Evolutionary conservation across 2,329 filamentous ascomycete genomes (phyloP).

Genomic region (Cytospora mali): DNA sequence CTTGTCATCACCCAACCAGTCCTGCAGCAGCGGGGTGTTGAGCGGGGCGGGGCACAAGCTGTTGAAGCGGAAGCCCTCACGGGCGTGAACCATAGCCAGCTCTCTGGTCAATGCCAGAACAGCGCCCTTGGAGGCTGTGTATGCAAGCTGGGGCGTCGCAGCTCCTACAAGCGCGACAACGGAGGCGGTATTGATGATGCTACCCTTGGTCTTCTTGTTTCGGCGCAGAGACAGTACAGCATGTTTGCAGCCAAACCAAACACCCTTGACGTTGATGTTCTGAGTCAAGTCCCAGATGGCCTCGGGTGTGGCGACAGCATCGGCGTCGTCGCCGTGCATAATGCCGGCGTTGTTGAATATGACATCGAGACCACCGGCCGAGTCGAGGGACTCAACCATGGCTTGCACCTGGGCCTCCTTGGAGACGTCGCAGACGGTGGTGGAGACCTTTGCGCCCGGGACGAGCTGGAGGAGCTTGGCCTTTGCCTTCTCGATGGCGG

Average conservation of each 20-base stretch:
- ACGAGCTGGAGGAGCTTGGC: slow-evolving; percentile 75
- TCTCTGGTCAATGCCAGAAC: slow-evolving; percentile 89
- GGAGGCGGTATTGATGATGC: slow-evolving; percentile 90
- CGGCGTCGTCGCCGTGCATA: slow-evolving; percentile 83
- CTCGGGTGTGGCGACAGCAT: slow-evolving; percentile 83
- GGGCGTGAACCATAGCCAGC: slow-evolving; percentile 87
- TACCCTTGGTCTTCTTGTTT: slow-evolving; percentile 76
- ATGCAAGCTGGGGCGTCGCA: slow-evolving; percentile 86
- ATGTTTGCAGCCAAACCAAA: slow-evolving; percentile 96
- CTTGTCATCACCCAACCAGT: slow-evolving; percentile 88
- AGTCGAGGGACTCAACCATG: slow-evolving; percentile 73
- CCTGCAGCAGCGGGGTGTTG: slow-evolving; percentile 88
- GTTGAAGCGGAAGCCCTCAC: slow-evolving; percentile 89
- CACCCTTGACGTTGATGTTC: slow-evolving; percentile 94
- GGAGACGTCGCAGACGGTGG: slow-evolving; percentile 68
- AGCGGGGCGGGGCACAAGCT: slow-evolving; percentile 85
- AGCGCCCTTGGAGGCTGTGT: slow-evolving; percentile 92
- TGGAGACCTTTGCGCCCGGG: slow-evolving; percentile 51
- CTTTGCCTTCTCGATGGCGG: slow-evolving; percentile 75
- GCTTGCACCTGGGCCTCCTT: slow-evolving; percentile 79
- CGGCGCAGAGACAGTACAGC: slow-evolving; percentile 80
- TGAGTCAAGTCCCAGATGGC: slow-evolving; percentile 94
- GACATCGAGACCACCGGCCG: slow-evolving; percentile 85
- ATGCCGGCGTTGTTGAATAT: slow-evolving; percentile 99
- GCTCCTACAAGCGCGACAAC: slow-evolving; percentile 86